Evolutionary conservation across 2,329 filamentous ascomycete species (phyloP).

Genomic region (Cephalotrichum gorgonifer): DNA sequence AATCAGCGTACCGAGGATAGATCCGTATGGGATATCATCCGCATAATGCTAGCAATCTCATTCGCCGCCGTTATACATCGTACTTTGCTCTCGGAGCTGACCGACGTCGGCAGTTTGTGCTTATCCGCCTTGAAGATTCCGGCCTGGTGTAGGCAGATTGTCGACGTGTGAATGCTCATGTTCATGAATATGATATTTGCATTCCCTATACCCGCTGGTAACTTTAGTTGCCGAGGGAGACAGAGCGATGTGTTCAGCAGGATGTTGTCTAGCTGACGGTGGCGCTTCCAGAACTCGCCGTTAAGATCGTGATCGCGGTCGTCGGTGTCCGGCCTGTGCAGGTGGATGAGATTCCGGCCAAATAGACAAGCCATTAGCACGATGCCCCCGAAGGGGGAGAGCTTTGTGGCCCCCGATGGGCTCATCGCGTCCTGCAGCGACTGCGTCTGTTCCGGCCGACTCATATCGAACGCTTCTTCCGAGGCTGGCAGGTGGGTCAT

Average conservation of each 20-base stretch:
- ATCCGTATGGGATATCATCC: constrained; percentile 85
- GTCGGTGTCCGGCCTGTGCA: constrained; percentile 75
- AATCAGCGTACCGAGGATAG: constrained; percentile 57
- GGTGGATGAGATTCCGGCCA: constrained; percentile 80
- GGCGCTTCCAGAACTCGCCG: constrained; percentile 91
- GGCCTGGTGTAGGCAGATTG: constrained; percentile 95
- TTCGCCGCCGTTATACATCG: constrained; percentile 88
- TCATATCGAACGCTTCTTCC: constrained; percentile 77
- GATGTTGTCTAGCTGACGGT: constrained; percentile 80
- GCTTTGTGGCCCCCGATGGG: constrained; percentile 58
- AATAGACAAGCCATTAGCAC: constrained; percentile 82
- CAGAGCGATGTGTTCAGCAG: constrained; percentile 78
- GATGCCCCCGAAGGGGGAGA: constrained; percentile 72
- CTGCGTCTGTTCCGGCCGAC: constrained; percentile 61
- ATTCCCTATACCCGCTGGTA: constrained; percentile 65
- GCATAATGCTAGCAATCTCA: constrained; percentile 91
- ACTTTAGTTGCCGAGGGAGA: constrained; percentile 68
- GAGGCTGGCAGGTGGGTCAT: constrained; percentile 73
- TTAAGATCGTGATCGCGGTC: constrained; percentile 82
- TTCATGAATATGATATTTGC: constrained; percentile 88
- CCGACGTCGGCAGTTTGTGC: constrained; percentile 63
- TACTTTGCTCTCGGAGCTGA: constrained; percentile 83
- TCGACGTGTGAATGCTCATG: constrained; percentile 94
- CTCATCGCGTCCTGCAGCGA: constrained; percentile 60
- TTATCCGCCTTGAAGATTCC: constrained; percentile 97